Evolutionary conservation across 1,284 basidiomycete genomes (phyloP), one percentile per base, ranked within the genome.

Genomic region (Coniferiporia weirii): DNA sequence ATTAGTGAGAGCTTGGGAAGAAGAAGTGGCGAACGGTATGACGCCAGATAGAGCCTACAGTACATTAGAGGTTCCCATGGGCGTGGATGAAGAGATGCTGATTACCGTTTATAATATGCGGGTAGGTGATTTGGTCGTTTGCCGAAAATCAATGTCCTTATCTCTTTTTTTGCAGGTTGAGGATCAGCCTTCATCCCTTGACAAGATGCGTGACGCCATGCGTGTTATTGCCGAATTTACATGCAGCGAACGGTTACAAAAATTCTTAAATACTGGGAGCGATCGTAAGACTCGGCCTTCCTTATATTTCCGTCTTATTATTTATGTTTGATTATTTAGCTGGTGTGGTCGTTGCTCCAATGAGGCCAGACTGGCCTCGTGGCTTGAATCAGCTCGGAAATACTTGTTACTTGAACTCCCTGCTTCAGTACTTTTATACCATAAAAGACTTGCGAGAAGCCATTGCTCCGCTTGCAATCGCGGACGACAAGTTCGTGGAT

Each of bases 371-470:
- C 61, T 77, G 87, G 66, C 94, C 94, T 13, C 82, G 93, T 56
- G 93, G 94, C 1, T 79, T 95, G 36, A 91, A 95, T 69, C 95
- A 96, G 69, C 84, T 97, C 36, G 93, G 93, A 55, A 97, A 97
- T 68, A 95, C 93, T 0, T 95, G 93, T 69, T 96, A 95, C 70
- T 79, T 96, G 57, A 95, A 95, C 70, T 95, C 92, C 17, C 74
- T 94, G 22, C 75, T 93, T 1, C 89, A 91, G 77, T 97, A 97
- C 72, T 95, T 97, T 70, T 96, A 94, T 71, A 95, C 93, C n/a
- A 92, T 97, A 72, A 88, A 83, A 67, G 90, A 93, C 51, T 78
- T 97, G 32, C 83, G 94, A 44, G 85, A 87, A 9, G 85, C 88
- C 6, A 83, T 96, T 15, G 73, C 81, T 27, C 79, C 82, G 1